These are phyloP conservation scores for Pseudogymnoascus sp. DNA, from an alignment of 2,329 filamentous ascomycete species.

Conservation along the genomic window DNA sequence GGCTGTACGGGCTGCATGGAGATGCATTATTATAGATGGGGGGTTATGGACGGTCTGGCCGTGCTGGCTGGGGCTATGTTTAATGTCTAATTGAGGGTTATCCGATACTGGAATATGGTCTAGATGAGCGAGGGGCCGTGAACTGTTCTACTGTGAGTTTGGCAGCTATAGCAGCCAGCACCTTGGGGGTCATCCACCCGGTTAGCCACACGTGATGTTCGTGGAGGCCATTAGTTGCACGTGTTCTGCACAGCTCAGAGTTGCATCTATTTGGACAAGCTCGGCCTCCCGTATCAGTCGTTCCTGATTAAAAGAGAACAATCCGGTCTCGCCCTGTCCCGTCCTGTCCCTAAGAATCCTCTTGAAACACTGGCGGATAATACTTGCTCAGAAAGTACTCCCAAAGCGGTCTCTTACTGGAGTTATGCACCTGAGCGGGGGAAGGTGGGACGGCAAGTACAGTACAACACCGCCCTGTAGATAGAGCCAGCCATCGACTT, in stretches of 20 bases:
- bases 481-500: not conserved
- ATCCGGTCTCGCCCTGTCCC: not conserved
- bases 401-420: not conserved
- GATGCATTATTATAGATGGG: conserved; percentile 3
- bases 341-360: not conserved
- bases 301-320: not conserved
- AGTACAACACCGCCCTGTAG: not conserved
- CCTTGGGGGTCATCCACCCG: not conserved
- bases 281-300: not conserved
- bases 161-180: not conserved
- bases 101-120: not conserved
- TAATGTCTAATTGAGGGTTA: conserved; percentile 2
- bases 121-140: not conserved
- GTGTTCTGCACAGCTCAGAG: not conserved
- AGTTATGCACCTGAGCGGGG: conserved; percentile 1
- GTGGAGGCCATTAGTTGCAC: not conserved
- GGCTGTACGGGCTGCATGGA: not conserved
- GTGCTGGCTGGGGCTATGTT: not conserved
- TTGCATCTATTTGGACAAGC: not conserved
- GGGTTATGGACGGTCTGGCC: not conserved
- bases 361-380: not conserved
- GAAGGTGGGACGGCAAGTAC: not conserved
- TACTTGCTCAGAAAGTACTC: not conserved
- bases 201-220: not conserved
- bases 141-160: not conserved